A percentile compares a stretch with the other conserved stretches of the same genome.
phyloP scores from a whole-genome alignment of 108 stramenopile genomes.

The Pseudonitzschia pungens region DNA sequence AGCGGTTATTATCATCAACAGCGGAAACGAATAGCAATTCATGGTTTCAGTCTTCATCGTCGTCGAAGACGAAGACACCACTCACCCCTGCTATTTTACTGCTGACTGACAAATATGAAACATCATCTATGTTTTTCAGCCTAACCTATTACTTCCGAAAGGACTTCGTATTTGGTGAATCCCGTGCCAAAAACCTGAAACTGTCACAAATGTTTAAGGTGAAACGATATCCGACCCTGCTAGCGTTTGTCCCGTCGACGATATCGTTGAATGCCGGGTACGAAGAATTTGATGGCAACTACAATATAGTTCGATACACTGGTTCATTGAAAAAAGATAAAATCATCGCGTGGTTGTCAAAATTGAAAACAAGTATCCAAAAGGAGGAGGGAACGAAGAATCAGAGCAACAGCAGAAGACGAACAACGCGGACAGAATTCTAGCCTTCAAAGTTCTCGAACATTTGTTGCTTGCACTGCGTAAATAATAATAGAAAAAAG shows the following conservation, averaged over 20 bases:
- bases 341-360: constrained; percentile 38
- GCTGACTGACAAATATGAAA: constrained; percentile 82
- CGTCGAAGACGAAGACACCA: constrained; percentile 12
- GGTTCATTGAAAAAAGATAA: constrained; percentile 29
- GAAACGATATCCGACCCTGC: constrained; percentile 64
- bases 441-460: neutral
- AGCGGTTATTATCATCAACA: constrained; percentile 38
- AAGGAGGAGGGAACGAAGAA: neutral
- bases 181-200: constrained; percentile 64
- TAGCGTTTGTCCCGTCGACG: constrained; percentile 50
- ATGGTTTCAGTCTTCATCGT: neutral
- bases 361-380: constrained; percentile 9
- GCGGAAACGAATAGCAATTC: neutral
- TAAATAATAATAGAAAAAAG: neutral
- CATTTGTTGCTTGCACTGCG: neutral
- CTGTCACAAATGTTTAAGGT: constrained; percentile 63
- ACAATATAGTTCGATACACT: constrained; percentile 26
- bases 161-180: constrained; percentile 68
- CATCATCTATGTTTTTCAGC: constrained; percentile 62
- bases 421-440: constrained; percentile 1
- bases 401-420: neutral
- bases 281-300: constrained; percentile 21
- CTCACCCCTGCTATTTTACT: constrained; percentile 46
- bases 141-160: constrained; percentile 68
- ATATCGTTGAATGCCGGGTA: neutral